Evolutionary conservation across 139 green algal genomes (phyloP), one percentile per base, ranked within the genome.

Genomic region (Chlorella vulgaris): DNA sequence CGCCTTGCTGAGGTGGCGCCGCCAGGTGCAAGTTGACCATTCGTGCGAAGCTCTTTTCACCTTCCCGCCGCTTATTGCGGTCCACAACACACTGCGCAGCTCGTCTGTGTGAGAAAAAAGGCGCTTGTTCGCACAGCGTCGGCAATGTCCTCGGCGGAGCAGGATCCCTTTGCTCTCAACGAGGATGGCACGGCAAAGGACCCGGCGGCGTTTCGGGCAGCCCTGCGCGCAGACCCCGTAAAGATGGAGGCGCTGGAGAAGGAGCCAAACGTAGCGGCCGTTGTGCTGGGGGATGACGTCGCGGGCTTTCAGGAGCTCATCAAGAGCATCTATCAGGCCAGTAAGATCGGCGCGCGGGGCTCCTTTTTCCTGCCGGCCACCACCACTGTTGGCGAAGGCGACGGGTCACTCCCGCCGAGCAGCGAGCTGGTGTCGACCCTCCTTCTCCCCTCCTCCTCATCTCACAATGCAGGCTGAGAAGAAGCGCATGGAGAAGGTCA

Each of bases 181-280:
- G 87, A 90, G 0, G 91, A 96, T 65, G 93, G 93, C 53, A 91
- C 74, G 4, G 89, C 91, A 7, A 86, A 87, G n/a, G 93, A 96
- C 62, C 89, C 93, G 5, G 40, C 40, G 0, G 90, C 93, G 0
- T 96, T 94, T 50, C 83, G 85, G 38, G 53, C 80, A 21, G 93
- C 91, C 0, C 70, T 96, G 2, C 42, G 62, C 10, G 79, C 55
- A 0, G 93, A 96, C 65, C 67, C 84, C 1, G 84, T 74, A 2
- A 91, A 89, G 42, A 78, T 93, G 83, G 78, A 84, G 35, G 74
- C 79, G 22, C 68, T 94, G 8, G 83, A 91, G 35, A 70, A 87
- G 38, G 91, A 95, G 36, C 90, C 90, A 1, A 75, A 95, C 47
- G 83, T 92, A 7, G 40, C 74, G 19, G 61, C 79, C 2, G 81